Conservation (phyloP, 176 grass and related monocot species). For the Musa schizocarpa region DNA sequence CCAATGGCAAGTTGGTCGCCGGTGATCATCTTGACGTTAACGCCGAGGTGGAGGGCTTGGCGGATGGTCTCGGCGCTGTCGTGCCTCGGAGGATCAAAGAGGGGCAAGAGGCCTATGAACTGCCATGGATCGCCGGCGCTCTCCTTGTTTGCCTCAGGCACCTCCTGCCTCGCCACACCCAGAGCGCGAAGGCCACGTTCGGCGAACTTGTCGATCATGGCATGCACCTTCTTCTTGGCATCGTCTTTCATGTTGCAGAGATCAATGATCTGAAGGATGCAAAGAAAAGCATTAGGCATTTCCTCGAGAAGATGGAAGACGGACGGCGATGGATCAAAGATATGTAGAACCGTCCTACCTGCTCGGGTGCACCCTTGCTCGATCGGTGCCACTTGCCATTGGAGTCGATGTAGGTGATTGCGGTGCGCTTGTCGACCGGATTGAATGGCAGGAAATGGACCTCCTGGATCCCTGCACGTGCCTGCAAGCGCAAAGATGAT, state of each 20-base stretch:
- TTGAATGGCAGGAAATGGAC: constrained; percentile 93
- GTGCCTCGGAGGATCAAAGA: constrained; percentile 83
- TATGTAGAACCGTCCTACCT: constrained; percentile 1
- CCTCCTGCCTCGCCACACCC: constrained; percentile 61
- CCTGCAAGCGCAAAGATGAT: constrained; percentile 7
- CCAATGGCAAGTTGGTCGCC: constrained; percentile 90
- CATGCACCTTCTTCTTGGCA: constrained; percentile 51
- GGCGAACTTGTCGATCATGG: constrained; percentile 52
- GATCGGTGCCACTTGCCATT: constrained; percentile 74
- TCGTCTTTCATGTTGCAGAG: constrained; percentile 64
- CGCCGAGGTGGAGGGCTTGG: constrained; percentile 62
- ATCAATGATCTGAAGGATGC: constrained; percentile 48
- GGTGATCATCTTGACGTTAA: constrained; percentile 98
- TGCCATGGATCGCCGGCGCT: constrained; percentile 60
- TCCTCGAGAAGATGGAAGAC: background rate
- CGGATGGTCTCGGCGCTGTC: constrained; percentile 94
- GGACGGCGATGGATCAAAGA: background rate
- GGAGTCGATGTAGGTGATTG: constrained; percentile 82
- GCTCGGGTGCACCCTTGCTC: constrained; percentile 87
- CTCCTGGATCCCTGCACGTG: constrained; percentile 68
- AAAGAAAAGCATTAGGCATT: background rate
- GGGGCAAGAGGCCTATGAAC: constrained; percentile 70
- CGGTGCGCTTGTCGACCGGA: constrained; percentile 87
- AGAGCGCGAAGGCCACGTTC: constrained; percentile 74
- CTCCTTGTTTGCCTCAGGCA: constrained; percentile 67